These are phyloP conservation scores for Fusarium mundagurra DNA, from an alignment of 2,329 filamentous ascomycete genomes.

Conservation along the genomic window DNA sequence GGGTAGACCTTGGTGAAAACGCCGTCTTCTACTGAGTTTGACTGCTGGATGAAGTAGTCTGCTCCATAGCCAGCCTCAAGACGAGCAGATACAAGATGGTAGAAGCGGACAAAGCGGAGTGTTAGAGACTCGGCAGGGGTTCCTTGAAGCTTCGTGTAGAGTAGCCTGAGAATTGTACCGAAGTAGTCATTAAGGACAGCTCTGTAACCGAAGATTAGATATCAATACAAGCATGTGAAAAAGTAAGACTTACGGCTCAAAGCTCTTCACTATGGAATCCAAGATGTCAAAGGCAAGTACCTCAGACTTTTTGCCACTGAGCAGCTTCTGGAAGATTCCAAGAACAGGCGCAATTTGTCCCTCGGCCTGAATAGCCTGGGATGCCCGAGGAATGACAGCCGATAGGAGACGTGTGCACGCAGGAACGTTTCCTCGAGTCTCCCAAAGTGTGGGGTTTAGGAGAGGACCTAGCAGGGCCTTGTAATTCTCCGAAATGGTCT, in stretches of 20 bases:
- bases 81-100: conserved; percentile 86
- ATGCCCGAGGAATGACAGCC: conserved; percentile 82
- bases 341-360: conserved; percentile 88
- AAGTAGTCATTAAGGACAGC: conserved; percentile 79
- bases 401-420: conserved; percentile 86
- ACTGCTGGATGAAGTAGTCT: conserved; percentile 88
- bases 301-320: conserved; percentile 85
- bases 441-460: conserved; percentile 86
- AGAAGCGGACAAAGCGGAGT: conserved; percentile 90
- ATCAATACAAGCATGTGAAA: not conserved
- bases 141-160: conserved; percentile 81
- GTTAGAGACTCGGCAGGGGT: conserved; percentile 80
- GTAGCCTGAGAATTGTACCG: conserved; percentile 78
- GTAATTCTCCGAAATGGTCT: conserved; percentile 83
- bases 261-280: conserved; percentile 78
- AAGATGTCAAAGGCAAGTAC: conserved; percentile 88
- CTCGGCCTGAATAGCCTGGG: conserved; percentile 76
- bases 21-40: conserved; percentile 82
- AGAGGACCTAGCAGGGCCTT: conserved; percentile 81
- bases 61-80: conserved; percentile 84
- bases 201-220: conserved; percentile 53
- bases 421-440: conserved; percentile 90
- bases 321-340: conserved; percentile 94
- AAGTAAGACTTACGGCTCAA: conserved; percentile 70
- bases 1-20: conserved; percentile 89